Percentiles rank a stretch among this genome's conserved stretches.
phyloP scores from a whole-genome alignment of 176 grass and related monocot species.

The Zea luxurians region DNA sequence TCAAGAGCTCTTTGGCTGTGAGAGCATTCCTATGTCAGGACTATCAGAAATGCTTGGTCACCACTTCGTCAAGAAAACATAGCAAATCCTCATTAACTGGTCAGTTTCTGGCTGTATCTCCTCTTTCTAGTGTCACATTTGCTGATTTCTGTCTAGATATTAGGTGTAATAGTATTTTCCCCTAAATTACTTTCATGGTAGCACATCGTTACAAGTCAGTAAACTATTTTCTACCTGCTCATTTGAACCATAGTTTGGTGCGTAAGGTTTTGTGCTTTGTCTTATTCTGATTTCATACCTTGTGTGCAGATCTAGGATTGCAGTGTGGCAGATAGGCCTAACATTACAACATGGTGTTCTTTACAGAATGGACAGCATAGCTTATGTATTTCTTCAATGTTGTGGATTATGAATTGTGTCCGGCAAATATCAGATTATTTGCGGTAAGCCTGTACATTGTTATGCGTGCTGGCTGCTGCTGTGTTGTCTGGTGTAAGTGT shows the following conservation, averaged over 20 bases:
- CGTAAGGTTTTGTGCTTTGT: background rate
- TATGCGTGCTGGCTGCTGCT: slow-evolving; percentile 37
- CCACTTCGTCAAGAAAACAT: slow-evolving; percentile 76
- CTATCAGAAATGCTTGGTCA: slow-evolving; percentile 68
- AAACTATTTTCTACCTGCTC: background rate
- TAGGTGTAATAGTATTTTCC: background rate
- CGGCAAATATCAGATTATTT: slow-evolving; percentile 51
- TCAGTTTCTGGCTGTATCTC: slow-evolving; percentile 33
- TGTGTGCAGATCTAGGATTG: slow-evolving; percentile 51
- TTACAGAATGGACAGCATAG: slow-evolving; percentile 65
- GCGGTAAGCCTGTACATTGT: slow-evolving; percentile 55
- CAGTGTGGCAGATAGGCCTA: slow-evolving; percentile 64
- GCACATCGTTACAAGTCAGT: background rate
- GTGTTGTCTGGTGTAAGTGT: slow-evolving; percentile 38
- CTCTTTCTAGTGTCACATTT: background rate
- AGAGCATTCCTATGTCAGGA: slow-evolving; percentile 62
- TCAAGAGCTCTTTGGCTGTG: slow-evolving; percentile 80
- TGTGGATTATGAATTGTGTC: slow-evolving; percentile 41
- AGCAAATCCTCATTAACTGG: slow-evolving; percentile 70
- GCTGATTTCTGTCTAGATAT: background rate
- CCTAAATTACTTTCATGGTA: background rate
- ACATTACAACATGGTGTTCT: slow-evolving; percentile 59
- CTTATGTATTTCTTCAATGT: slow-evolving; percentile 39
- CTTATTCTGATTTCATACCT: background rate
- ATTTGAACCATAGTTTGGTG: background rate